Conservation (phyloP, 2,329 filamentous ascomycete species). For the Cladophialophora yegresii region DNA sequence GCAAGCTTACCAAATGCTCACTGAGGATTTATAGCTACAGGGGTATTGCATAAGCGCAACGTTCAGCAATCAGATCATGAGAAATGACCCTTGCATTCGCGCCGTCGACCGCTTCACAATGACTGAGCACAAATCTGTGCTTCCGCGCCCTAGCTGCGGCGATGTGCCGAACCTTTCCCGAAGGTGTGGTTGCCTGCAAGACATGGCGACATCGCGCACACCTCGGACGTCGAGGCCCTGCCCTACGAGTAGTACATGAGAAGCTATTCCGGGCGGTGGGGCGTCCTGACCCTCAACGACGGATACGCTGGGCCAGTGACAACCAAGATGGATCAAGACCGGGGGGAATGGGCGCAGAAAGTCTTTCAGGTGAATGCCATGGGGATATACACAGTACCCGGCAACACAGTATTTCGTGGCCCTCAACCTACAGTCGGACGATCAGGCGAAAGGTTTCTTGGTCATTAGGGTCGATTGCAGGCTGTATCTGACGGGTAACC, state of each 20-base stretch:
- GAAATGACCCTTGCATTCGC: constrained; percentile 26
- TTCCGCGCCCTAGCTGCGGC: constrained; percentile 37
- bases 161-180: constrained; percentile 36
- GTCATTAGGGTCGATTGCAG: constrained; percentile 40
- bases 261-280: constrained; percentile 28
- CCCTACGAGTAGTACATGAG: constrained; percentile 31
- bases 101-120: constrained; percentile 26
- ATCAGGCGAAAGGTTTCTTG: constrained; percentile 40
- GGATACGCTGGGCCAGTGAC: constrained; percentile 42
- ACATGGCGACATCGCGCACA: constrained; percentile 41
- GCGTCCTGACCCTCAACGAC: constrained; percentile 38
- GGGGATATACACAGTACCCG: constrained; percentile 43
- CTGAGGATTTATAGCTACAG: background rate
- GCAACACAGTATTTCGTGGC: constrained; percentile 43
- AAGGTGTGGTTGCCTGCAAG: constrained; percentile 38
- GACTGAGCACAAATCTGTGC: constrained; percentile 16
- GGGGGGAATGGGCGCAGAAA: constrained; percentile 41
- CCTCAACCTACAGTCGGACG: constrained; percentile 37
- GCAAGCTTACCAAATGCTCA: background rate
- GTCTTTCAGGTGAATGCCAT: constrained; percentile 44
- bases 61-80: constrained; percentile 2
- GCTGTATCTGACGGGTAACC: constrained; percentile 43
- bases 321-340: constrained; percentile 40
- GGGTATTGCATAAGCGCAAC: background rate
- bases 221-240: constrained; percentile 36